These are phyloP conservation scores for Hymenoscyphus repandus DNA, from an alignment of 2,329 filamentous ascomycete genomes.

Conservation along the genomic window DNA sequence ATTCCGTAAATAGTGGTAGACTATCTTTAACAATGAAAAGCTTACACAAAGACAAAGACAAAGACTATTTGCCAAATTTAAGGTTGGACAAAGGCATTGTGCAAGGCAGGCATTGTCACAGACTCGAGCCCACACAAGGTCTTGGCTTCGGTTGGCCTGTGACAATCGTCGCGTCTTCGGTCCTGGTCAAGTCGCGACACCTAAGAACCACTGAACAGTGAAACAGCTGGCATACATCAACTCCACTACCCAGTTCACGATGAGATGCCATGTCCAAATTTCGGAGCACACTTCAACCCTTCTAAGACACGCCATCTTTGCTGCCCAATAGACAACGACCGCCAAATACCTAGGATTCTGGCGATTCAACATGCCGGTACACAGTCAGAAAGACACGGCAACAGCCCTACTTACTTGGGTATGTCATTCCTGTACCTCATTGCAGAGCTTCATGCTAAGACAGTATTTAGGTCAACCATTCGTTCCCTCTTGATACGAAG, in stretches of 20 bases:
- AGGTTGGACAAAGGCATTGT: neutral
- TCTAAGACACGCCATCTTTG: neutral
- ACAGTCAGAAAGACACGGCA: neutral
- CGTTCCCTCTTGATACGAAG: constrained; percentile 27
- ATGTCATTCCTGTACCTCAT: no score
- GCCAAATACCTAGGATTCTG: neutral
- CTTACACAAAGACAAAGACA: no score
- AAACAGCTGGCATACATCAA: constrained; percentile 1
- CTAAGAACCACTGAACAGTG: neutral
- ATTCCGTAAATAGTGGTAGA: no score
- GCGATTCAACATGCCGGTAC: neutral
- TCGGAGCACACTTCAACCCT: neutral
- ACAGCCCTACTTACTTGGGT: neutral
- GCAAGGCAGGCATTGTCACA: neutral
- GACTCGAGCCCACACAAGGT: neutral
- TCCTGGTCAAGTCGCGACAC: constrained; percentile 6
- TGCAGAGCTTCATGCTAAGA: constrained; percentile 11
- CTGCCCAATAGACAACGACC: neutral
- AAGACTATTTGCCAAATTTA: neutral
- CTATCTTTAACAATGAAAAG: no score
- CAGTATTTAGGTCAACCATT: constrained; percentile 30
- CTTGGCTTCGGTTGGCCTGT: neutral
- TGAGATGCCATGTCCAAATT: constrained; percentile 2
- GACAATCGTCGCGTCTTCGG: constrained; percentile 1
- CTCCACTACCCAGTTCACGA: neutral